These are phyloP conservation scores for Microdochium nivale DNA, from an alignment of 2,329 filamentous ascomycete species.

Conservation along the genomic window DNA sequence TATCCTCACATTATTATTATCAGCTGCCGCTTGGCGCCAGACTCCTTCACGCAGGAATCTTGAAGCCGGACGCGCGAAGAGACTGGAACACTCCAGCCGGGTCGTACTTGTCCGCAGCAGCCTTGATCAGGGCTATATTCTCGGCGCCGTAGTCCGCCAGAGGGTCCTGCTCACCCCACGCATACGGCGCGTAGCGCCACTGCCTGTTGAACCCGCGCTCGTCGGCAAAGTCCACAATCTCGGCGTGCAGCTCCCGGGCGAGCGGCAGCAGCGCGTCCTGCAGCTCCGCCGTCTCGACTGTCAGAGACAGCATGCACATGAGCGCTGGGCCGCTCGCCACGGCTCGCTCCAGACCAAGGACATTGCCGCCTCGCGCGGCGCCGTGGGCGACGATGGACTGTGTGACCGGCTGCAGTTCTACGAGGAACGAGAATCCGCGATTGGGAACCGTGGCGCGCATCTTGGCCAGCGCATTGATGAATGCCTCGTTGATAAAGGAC, in stretches of 20 bases:
- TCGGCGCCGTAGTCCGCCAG: constrained; percentile 21
- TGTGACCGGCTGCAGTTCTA: constrained; percentile 24
- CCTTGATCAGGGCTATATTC: constrained; percentile 16
- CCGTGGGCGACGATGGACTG: constrained; percentile 16
- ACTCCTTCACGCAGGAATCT: constrained; percentile 3
- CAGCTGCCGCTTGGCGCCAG: too few species aligned
- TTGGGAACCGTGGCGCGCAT: background rate
- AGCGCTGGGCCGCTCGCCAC: constrained; percentile 25
- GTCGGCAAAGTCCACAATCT: constrained; percentile 4
- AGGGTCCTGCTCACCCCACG: constrained; percentile 21
- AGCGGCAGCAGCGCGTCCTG: constrained; percentile 21
- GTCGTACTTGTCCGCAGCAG: constrained; percentile 15
- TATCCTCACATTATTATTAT: too few species aligned
- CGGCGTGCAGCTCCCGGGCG: constrained; percentile 10
- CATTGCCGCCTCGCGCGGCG: constrained; percentile 18
- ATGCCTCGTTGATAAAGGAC: constrained; percentile 15
- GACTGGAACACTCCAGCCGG: constrained; percentile 18
- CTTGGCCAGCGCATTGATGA: constrained; percentile 8
- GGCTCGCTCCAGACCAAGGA: constrained; percentile 21
- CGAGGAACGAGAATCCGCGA: constrained; percentile 12
- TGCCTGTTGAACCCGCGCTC: constrained; percentile 1
- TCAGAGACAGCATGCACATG: constrained; percentile 27
- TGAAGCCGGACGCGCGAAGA: constrained; percentile 11
- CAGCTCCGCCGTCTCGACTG: constrained; percentile 27
- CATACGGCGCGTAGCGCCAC: constrained; percentile 32